A percentile compares a stretch with the other conserved stretches of the same genome.
Conservation (phyloP, 1,284 basidiomycete genomes). For the Puccinia hordei region DNA sequence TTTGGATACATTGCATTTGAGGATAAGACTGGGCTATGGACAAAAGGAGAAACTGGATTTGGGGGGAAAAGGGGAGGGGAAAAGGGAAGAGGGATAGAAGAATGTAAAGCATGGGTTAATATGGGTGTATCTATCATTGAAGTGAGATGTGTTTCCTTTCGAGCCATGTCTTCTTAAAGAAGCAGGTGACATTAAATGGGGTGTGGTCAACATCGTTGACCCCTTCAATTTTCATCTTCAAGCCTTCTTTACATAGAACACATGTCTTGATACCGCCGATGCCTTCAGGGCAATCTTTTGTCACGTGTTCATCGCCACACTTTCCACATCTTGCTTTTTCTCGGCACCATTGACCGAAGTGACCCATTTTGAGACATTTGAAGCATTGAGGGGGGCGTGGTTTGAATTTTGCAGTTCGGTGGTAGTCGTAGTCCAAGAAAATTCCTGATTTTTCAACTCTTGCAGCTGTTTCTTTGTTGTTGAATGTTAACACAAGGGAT, state of each 20-base stretch:
- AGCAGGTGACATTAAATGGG: neutral
- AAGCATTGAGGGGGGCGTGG: constrained; percentile 13
- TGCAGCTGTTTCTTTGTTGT: neutral
- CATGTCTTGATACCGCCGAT: neutral
- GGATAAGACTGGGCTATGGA: too few relatives aligned
- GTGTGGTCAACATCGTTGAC: neutral
- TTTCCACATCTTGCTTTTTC: constrained; percentile 1
- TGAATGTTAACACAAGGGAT: neutral
- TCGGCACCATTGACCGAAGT: constrained; percentile 11
- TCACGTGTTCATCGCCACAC: constrained; percentile 1
- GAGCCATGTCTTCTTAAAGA: neutral
- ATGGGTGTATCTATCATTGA: too few relatives aligned
- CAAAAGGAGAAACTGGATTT: too few relatives aligned
- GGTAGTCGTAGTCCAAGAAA: constrained; percentile 1
- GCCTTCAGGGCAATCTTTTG: constrained; percentile 3
- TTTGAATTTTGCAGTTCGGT: neutral
- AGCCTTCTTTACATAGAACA: neutral
- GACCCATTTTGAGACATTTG: neutral
- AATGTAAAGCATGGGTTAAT: too few relatives aligned
- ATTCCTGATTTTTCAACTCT: neutral
- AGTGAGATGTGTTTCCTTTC: neutral
- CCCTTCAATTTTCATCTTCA: neutral
- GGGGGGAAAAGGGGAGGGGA: too few relatives aligned
- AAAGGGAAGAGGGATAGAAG: too few relatives aligned
- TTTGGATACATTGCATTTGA: too few relatives aligned